Evolutionary conservation across 176 grass and related monocot species (phyloP).

Genomic region (Oryza glumipatula): DNA sequence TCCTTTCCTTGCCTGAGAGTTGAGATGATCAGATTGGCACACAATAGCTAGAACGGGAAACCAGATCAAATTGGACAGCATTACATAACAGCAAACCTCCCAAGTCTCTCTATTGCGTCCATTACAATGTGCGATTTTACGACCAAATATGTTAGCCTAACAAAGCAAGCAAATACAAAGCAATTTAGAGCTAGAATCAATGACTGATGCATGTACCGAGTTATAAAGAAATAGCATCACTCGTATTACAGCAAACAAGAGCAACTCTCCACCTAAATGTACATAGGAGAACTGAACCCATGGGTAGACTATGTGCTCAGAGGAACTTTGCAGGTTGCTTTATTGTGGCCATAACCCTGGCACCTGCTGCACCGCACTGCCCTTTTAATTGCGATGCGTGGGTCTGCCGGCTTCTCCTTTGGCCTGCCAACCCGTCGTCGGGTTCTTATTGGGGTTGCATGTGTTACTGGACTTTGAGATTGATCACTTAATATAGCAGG

Average conservation of each 20-base stretch:
- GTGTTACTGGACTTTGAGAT: slow-evolving; percentile 46
- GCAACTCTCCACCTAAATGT: slow-evolving; percentile 33
- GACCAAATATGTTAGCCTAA: slow-evolving; percentile 37
- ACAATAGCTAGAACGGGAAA: background rate
- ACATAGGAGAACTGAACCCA: slow-evolving; percentile 38
- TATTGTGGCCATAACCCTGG: slow-evolving; percentile 86
- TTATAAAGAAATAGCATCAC: slow-evolving; percentile 30
- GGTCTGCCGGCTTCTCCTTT: slow-evolving; percentile 87
- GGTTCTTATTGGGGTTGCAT: slow-evolving; percentile 55
- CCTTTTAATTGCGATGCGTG: slow-evolving; percentile 76
- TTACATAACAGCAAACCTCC: background rate
- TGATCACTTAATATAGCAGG: slow-evolving; percentile 45
- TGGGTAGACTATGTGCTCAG: slow-evolving; percentile 26
- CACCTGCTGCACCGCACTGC: slow-evolving; percentile 84
- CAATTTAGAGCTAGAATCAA: slow-evolving; percentile 40
- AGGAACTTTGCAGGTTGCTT: slow-evolving; percentile 87
- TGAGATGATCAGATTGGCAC: background rate
- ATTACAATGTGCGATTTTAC: slow-evolving; percentile 12
- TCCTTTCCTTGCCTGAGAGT: background rate
- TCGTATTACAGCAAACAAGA: slow-evolving; percentile 11
- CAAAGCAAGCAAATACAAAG: slow-evolving; percentile 12
- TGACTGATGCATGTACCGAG: slow-evolving; percentile 21
- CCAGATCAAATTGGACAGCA: background rate
- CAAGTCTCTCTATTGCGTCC: background rate
- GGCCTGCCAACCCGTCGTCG: slow-evolving; percentile 78